Base-by-base conservation (phyloP, 2,329 filamentous ascomycete species). In the Hymenoscyphus linearis region DNA sequence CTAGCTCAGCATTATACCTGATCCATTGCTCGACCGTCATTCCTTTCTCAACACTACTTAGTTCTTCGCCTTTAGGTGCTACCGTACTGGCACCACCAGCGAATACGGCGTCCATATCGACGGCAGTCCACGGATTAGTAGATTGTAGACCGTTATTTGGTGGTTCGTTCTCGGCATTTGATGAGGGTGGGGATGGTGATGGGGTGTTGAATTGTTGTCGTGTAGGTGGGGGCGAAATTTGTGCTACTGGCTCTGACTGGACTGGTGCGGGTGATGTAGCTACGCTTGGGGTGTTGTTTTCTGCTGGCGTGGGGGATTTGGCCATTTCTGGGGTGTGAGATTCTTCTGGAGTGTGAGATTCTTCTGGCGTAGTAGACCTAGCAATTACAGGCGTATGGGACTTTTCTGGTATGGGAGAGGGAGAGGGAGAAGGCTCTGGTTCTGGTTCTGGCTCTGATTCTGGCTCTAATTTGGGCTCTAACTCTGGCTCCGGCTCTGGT, bases 21-120 rank as follows among this genome's bases (percentile, higher is more conserved):
- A 99, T 89, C 91, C 93, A 99, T 74, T 97, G 87, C 74, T 96
- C 91, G 0, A 98, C 91, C 4, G 87, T 93, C 93, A 99, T 96
- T 40, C 82, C 80, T 78, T 89, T 92, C 77, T 98, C 95, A 0
- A 86, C 84, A 58, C 82, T 89, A 2, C 84, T 88, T 58, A 99
- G 76, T 14, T 83, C 83, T 0, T 80, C 80, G 13, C 84, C 85
- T 64, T 75, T 77, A 0, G 76, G 74, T 22, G 68, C 52, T 18
- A 66, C 66, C 75, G 72, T 56, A 65, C 72, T 47, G 65, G 70
- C 60, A 66, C 74, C 36, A 70, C 73, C 63, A 12, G 77, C 69
- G 60, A 95, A 86, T 1, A 95, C 78, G 1, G 82, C 77, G 34
- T 97, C 93, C 3, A 96, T 79, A 68, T 96, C 90, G 2, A 89